Base-by-base conservation (phyloP, 495 filamentous ascomycete genomes). In the Pyronema omphalodes region DNA sequence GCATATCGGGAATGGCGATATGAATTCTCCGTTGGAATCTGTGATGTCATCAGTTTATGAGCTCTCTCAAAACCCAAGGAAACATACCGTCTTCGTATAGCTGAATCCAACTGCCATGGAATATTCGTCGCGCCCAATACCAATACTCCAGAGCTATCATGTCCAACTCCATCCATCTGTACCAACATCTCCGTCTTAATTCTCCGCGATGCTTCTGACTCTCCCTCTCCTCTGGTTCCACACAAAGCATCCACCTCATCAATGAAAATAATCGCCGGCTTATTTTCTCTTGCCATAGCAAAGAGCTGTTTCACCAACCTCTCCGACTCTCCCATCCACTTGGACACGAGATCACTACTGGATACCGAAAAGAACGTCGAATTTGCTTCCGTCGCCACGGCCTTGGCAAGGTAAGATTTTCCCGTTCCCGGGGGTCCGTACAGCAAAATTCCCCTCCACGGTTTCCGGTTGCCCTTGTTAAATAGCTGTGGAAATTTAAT, bases 281-380 rank as follows among this genome's bases (percentile, higher is more conserved):
- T 94, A 69, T 96, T 99, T 67, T 99, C 91, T 64, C 91, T 82
- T 1, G 91, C 91, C 86, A 99, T 94, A 56, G 82, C 86, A 71
- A 98, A 98, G 23, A 98, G 75, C 62, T 95, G 88, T 67, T 95
- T 95, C 37, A 98, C 93, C 58, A 98, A 75, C 89, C 89, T 75
- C 77, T 98, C 91, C 75, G 82, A 88, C 68, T 98, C 91, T 69
- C 91, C 91, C 93, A 98, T 96, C 91, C 91, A 98, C 67, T 98
- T 98, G 55, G 83, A 88, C 34, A 96, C 93, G 69, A 98, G 67
- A 67, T 96, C 93, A 71, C 84, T 91, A 71, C 84, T 89, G 71
- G 85, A 93, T 57, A 98, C 88, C 65, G 87, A 94, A 74, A 98
- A 98, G 67, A 98, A 98, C n/a, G 91, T 98, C 67, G 88, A 94